Evolutionary conservation across 2,329 filamentous ascomycete species (phyloP).

Genomic region (Simplicillium sp.): DNA sequence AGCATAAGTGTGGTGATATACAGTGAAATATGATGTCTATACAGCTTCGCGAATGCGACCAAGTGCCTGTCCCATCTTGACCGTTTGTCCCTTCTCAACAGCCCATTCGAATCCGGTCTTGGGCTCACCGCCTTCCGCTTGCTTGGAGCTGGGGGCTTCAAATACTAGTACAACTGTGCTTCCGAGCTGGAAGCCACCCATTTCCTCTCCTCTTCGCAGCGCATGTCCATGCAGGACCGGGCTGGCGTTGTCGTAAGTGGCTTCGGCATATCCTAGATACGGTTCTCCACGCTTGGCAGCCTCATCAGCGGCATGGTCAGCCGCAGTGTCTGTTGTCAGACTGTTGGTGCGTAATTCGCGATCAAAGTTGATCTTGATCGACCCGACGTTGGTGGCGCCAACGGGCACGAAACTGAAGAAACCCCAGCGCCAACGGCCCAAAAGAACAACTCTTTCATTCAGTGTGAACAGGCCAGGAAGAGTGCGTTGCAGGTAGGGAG

Average conservation of each 20-base stretch:
- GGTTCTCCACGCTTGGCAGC: conserved; percentile 67
- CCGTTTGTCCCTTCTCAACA: conserved; percentile 75
- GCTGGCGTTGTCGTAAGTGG: conserved; percentile 74
- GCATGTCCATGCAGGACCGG: conserved; percentile 73
- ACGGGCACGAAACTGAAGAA: conserved; percentile 97
- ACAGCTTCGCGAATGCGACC: conserved; percentile 56
- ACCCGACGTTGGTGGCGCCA: conserved; percentile 93
- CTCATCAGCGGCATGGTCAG: conserved; percentile 74
- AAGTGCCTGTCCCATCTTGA: conserved; percentile 82
- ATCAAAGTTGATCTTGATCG: conserved; percentile 96
- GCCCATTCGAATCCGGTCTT: conserved; percentile 74
- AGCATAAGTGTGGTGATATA: no score
- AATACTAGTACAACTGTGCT: conserved; percentile 95
- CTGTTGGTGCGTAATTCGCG: conserved; percentile 87
- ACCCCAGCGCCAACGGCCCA: conserved; percentile 91
- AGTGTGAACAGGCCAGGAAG: conserved; percentile 91
- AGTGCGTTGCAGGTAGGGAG: conserved; percentile 86
- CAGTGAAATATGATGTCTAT: no score
- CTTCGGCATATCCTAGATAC: conserved; percentile 88
- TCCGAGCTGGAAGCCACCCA: conserved; percentile 95
- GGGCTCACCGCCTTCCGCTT: conserved; percentile 44
- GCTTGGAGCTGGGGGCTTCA: conserved; percentile 63
- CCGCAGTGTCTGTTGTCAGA: conserved; percentile 83
- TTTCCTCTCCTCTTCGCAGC: conserved; percentile 81
- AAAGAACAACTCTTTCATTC: conserved; percentile 88